These are phyloP conservation scores for Brassica juncea DNA, from an alignment of 345 rosid genomes.

Conservation along the genomic window DNA sequence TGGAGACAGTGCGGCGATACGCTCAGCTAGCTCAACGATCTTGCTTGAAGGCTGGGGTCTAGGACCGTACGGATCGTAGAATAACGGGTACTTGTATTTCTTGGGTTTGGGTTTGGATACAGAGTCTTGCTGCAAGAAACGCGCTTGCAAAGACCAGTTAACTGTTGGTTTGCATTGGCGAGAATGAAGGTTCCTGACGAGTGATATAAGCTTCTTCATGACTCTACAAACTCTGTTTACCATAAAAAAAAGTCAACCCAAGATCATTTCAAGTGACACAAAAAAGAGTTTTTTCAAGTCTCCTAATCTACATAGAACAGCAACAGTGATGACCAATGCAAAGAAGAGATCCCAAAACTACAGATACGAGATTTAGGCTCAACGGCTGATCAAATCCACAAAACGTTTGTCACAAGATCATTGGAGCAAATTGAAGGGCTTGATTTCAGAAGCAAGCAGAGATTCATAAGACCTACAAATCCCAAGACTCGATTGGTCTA, in stretches of 20 bases:
- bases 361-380: slow-evolving; percentile 1
- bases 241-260: slow-evolving; percentile 18
- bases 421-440: slow-evolving; percentile 1
- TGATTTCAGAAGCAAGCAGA: slow-evolving; percentile 1
- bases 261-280: slow-evolving; percentile 16
- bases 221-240: slow-evolving; percentile 12
- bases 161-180: slow-evolving; percentile 16
- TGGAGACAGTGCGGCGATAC: slow-evolving; percentile 38
- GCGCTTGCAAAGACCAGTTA: slow-evolving; percentile 26
- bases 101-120: slow-evolving; percentile 31
- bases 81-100: slow-evolving; percentile 41
- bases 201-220: slow-evolving; percentile 45
- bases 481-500: not conserved
- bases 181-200: slow-evolving; percentile 25
- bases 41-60: slow-evolving; percentile 40
- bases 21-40: slow-evolving; percentile 42
- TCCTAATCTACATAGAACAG: not conserved
- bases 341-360: not conserved
- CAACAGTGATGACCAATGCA: not conserved
- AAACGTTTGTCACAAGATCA: not conserved
- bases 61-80: slow-evolving; percentile 44
- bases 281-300: not conserved
- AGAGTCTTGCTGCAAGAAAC: slow-evolving; percentile 41
- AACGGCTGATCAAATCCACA: slow-evolving; percentile 2
- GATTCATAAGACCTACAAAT: not conserved